Base-by-base conservation (phyloP, 2,329 filamentous ascomycete genomes). In the Colletotrichum abscissum region DNA sequence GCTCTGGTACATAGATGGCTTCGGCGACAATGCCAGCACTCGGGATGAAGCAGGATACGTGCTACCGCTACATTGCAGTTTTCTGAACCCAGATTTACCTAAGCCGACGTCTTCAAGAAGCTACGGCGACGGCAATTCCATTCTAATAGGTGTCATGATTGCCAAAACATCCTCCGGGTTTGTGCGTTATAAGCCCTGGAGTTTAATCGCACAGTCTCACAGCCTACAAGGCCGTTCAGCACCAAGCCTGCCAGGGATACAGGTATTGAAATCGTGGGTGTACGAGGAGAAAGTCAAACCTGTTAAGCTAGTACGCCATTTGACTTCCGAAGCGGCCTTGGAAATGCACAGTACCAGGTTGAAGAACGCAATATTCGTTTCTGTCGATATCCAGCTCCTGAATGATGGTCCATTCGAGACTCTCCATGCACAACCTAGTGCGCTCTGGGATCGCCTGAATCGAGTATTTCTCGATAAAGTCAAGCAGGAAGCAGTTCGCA, bases 11-110 rank as follows among this genome's bases (percentile, higher is more conserved):
- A 6, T 4, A 2, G 30, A 30, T 30, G 30, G 8, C 8, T 1
- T 30, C 30, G 30, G 30, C 8, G 0, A 1, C 30, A 9, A 9
- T 9, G 2, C 2, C 2, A 0, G 30, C 30, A 1, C 30, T 30
- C 30, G 8, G 30, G 30, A 30, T 9, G 30, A 30, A 9, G 46
- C 30, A 6, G 55, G 60, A 14, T 35, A 67, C 11, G 3, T 49
- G 8, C 5, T 38, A 3, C n/a, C 46, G 28, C 56, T 56, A 4
- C 26, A 33, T 5, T 35, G 33, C 24, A 49, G n/a, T 9, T 33
- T 54, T 9, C 14, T 22, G 4, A 5, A 19, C 12, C 28, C 59
- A 4, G 3, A 6, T 5, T 38, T 16, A 2, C 12, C 12, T 5
- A 12, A 5, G 35, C 14, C 12, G 5, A 38, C 5, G 1, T 16